Evolutionary conservation across 306 rosid species (phyloP).

Genomic region (Adenanthera pavonina): DNA sequence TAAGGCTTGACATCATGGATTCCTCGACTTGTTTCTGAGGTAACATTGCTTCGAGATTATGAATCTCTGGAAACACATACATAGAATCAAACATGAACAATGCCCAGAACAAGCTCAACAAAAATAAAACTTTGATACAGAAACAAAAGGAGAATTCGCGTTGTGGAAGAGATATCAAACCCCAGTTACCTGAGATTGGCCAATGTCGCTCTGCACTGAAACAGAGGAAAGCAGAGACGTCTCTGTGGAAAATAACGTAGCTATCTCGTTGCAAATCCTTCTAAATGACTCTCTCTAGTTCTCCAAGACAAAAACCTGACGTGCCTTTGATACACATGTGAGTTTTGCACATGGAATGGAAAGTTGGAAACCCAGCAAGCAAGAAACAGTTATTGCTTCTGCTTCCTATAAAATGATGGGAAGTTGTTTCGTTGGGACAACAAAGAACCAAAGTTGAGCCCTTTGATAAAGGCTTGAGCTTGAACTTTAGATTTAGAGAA

Average conservation of each 20-base stretch:
- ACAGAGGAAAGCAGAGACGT: constrained; percentile 32
- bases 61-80: constrained; percentile 32
- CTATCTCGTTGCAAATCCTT: constrained; percentile 36
- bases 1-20: constrained; percentile 58
- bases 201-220: constrained; percentile 4
- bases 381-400: constrained; percentile 30
- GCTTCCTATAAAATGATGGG: constrained; percentile 14
- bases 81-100: constrained; percentile 16
- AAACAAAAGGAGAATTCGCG: constrained; percentile 8
- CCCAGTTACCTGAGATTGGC: constrained; percentile 2
- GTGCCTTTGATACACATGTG: constrained; percentile 12
- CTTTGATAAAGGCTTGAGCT: constrained; percentile 9
- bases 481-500: constrained; percentile 25
- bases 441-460: neutral
- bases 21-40: constrained; percentile 70
- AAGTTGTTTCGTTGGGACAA: neutral
- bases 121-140: neutral
- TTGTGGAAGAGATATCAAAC: neutral
- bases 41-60: constrained; percentile 46
- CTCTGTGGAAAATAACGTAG: constrained; percentile 37
- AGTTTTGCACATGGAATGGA: constrained; percentile 5
- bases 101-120: neutral
- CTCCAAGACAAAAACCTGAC: constrained; percentile 1
- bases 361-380: constrained; percentile 25
- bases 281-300: constrained; percentile 1